Evolutionary conservation across 345 rosid genomes (phyloP).

Genomic region (Eucalyptus rudis): DNA sequence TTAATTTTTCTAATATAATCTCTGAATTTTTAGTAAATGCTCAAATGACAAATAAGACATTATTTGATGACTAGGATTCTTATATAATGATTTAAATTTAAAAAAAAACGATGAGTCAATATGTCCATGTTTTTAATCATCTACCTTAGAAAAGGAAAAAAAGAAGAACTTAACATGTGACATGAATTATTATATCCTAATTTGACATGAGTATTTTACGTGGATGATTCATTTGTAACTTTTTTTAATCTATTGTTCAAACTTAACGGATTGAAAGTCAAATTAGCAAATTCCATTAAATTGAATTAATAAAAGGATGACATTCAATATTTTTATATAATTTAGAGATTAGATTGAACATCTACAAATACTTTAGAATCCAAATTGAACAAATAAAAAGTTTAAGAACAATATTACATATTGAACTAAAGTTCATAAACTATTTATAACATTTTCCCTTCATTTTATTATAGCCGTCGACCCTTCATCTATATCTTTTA

Average conservation of each 20-base stretch:
- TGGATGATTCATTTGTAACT: neutral
- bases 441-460: neutral
- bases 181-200: neutral
- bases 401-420: neutral
- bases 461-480: accelerated
- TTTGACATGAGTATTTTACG: neutral
- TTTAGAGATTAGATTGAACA: neutral
- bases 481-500: neutral
- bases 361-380: neutral
- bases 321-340: neutral
- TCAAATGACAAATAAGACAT: neutral
- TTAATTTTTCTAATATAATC: neutral
- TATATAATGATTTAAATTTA: neutral
- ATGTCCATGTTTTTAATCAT: neutral
- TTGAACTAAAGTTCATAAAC: accelerated
- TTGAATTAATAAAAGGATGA: accelerated
- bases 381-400: neutral
- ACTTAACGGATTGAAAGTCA: neutral
- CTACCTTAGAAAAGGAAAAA: neutral
- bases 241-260: neutral
- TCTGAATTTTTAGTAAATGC: neutral
- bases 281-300: accelerated
- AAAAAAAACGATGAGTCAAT: neutral
- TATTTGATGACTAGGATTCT: neutral
- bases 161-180: neutral